Conservation (phyloP, 768 basidiomycete species). For the Gymnopilus junonius region DNA sequence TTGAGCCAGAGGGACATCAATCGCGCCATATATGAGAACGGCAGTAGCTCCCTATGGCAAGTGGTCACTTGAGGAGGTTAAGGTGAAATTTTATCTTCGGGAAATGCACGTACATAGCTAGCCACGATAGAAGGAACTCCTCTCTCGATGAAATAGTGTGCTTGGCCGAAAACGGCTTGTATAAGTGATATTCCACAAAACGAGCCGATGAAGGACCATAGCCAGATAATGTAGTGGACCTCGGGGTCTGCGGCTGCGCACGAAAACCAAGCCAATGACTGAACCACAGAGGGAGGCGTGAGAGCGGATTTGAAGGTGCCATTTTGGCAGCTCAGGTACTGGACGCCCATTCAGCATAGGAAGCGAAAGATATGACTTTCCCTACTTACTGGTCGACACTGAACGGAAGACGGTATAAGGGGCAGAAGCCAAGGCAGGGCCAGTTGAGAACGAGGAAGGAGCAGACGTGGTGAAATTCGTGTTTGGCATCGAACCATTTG, state of each 20-base stretch:
- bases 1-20: conserved; percentile 57
- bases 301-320: conserved; percentile 27
- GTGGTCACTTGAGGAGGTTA: background rate
- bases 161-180: conserved; percentile 52
- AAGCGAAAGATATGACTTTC: background rate
- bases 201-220: conserved; percentile 58
- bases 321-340: conserved; percentile 1
- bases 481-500: background rate
- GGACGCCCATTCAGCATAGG: too few relatives aligned
- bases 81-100: background rate
- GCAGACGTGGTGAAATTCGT: background rate
- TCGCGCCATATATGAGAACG: conserved; percentile 55
- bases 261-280: conserved; percentile 53
- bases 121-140: conserved; percentile 51
- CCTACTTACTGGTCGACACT: background rate
- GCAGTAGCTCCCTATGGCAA: conserved; percentile 55
- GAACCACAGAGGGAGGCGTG: conserved; percentile 39
- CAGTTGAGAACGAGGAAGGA: background rate
- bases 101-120: conserved; percentile 44
- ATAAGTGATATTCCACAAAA: conserved; percentile 54
- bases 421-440: background rate
- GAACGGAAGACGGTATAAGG: background rate
- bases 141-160: conserved; percentile 49
- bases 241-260: conserved; percentile 32
- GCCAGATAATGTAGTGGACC: conserved; percentile 44